Percentiles rank a stretch among this genome's conserved stretches.
phyloP scores from a whole-genome alignment of 2,329 filamentous ascomycete species.

The Thielaviopsis ethacetica region DNA sequence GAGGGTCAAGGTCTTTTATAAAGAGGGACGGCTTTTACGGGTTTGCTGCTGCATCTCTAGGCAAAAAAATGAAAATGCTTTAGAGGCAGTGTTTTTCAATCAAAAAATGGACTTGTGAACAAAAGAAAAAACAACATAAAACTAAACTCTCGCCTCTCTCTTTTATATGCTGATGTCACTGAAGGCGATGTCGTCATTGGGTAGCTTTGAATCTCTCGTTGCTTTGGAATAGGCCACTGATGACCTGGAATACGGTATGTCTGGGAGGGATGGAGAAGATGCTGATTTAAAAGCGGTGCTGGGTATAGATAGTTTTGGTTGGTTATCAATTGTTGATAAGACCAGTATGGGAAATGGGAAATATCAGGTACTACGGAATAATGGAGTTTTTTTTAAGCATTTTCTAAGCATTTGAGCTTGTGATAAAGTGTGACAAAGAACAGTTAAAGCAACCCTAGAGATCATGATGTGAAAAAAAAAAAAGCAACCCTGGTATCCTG shows the following conservation, averaged over 20 bases:
- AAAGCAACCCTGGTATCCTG: neutral
- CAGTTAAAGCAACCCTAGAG: neutral
- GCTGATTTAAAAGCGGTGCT: neutral
- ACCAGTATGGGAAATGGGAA: neutral
- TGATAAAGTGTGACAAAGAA: too few relatives aligned
- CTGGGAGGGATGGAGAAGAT: too few relatives aligned
- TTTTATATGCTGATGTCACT: neutral
- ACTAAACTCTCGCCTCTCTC: neutral
- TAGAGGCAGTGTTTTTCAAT: constrained; percentile 12
- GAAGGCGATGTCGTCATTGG: neutral
- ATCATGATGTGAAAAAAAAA: neutral
- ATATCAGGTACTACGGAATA: neutral
- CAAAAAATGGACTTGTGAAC: constrained; percentile 12
- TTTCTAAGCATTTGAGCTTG: neutral
- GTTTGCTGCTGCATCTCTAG: constrained; percentile 10
- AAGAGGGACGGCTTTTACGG: constrained; percentile 13
- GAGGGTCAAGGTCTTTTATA: constrained; percentile 25
- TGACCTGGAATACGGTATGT: neutral
- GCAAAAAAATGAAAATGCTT: constrained; percentile 12
- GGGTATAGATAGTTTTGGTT: neutral
- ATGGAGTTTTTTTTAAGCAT: neutral
- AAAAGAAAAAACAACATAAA: constrained; percentile 8
- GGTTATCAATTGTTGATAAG: neutral
- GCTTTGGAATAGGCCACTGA: neutral
- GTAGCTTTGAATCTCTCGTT: neutral